Conservation (phyloP, 768 basidiomycete genomes). For the Lentinus brumalis region DNA sequence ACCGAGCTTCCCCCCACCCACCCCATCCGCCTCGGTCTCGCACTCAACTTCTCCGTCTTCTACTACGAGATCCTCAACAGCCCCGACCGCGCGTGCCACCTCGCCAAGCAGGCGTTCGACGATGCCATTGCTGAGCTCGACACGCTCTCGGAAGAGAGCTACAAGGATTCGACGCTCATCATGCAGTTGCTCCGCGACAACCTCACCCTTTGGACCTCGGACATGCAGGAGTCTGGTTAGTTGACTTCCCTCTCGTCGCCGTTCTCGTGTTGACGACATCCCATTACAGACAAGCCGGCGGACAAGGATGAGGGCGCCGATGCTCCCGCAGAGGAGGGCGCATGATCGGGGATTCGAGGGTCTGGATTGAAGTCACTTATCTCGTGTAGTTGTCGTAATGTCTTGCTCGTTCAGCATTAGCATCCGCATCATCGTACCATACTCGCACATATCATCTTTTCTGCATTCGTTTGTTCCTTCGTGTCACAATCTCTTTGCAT, state of each 20-base stretch:
- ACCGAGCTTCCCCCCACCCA: slow-evolving; percentile 95
- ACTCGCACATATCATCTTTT: slow-evolving; percentile 22
- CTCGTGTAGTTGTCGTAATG: slow-evolving; percentile 22
- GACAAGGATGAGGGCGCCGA: slow-evolving; percentile 74
- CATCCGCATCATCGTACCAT: slow-evolving; percentile 32
- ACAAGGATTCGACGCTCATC: slow-evolving; percentile 98
- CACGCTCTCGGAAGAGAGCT: slow-evolving; percentile 97
- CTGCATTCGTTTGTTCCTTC: slow-evolving; percentile 16
- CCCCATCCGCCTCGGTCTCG: slow-evolving; percentile 97
- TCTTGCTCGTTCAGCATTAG: slow-evolving; percentile 25
- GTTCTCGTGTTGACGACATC: slow-evolving; percentile 12
- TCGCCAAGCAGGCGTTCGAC: slow-evolving; percentile 98
- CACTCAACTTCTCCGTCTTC: slow-evolving; percentile 99
- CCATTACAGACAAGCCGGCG: slow-evolving; percentile 59
- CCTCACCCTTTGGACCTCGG: slow-evolving; percentile 96
- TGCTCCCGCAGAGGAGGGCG: slow-evolving; percentile 59
- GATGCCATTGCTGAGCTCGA: slow-evolving; percentile 99
- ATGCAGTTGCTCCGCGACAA: slow-evolving; percentile 97
- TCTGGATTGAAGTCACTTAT: slow-evolving; percentile 12
- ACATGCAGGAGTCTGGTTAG: slow-evolving; percentile 91
- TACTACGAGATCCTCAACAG: slow-evolving; percentile 99
- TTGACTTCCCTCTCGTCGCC: slow-evolving; percentile 13
- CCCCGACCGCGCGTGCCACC: slow-evolving; percentile 97
- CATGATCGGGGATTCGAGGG: slow-evolving; percentile 8
- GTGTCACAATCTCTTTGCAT: slow-evolving; percentile 15